Conservation (phyloP, 345 rosid species). For the Citrus reticulata region DNA sequence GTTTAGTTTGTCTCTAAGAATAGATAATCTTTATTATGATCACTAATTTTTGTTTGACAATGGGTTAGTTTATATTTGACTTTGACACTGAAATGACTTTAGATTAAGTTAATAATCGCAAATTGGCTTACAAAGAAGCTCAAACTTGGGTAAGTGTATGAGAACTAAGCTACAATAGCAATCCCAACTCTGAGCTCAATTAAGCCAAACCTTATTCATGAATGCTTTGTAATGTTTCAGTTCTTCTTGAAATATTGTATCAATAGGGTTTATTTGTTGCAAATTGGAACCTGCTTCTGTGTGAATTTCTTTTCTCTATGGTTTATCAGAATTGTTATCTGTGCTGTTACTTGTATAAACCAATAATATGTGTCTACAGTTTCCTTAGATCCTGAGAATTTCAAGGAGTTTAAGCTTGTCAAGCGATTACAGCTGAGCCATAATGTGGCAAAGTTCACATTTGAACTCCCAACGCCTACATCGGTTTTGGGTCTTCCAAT, state of each 20-base stretch:
- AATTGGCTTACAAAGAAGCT: no score
- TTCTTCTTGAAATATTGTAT: not conserved
- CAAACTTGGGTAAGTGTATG: not conserved
- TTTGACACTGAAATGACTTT: not conserved
- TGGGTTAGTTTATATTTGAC: not conserved
- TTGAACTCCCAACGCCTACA: conserved; percentile 71
- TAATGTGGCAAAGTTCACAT: conserved; percentile 89
- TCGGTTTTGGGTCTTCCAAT: conserved; percentile 93
- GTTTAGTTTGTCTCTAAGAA: not conserved
- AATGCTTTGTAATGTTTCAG: not conserved
- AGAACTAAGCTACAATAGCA: no score
- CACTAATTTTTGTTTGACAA: not conserved
- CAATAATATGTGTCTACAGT: conserved; percentile 31
- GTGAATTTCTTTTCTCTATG: not conserved
- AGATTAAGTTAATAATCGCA: not conserved
- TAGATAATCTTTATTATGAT: not conserved
- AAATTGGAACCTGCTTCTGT: not conserved
- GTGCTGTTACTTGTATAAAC: not conserved
- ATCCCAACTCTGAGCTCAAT: not conserved
- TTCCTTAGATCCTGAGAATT: conserved; percentile 83
- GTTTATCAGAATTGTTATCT: not conserved
- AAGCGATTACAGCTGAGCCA: conserved; percentile 82
- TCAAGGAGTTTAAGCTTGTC: conserved; percentile 87
- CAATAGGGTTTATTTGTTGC: not conserved
- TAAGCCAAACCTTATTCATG: not conserved